These are phyloP conservation scores for Phytophthora constricta DNA, from an alignment of 352 stramenopile species.

Conservation along the genomic window DNA sequence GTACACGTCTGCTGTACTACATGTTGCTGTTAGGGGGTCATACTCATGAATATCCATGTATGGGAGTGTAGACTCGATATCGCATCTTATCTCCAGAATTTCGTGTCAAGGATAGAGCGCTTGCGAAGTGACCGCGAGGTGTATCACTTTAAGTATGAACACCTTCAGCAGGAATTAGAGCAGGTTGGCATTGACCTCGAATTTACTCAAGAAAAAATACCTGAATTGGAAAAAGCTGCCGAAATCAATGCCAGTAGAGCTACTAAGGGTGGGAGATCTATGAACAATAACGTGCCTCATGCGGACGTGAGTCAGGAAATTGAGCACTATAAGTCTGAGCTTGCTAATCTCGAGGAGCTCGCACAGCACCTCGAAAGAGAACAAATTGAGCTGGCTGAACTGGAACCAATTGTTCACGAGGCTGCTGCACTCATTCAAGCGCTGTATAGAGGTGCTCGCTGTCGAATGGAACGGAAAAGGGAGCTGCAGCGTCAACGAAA, in stretches of 20 bases:
- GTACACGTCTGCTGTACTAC: no score
- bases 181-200: constrained; percentile 31
- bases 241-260: constrained; percentile 10
- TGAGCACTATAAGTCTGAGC: constrained; percentile 38
- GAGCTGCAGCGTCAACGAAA: constrained; percentile 14
- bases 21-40: no score
- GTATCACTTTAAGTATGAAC: constrained; percentile 33
- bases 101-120: constrained; percentile 31
- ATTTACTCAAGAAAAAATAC: constrained; percentile 13
- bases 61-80: constrained; percentile 5
- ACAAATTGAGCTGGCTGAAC: constrained; percentile 17
- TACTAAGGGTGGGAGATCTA: not conserved
- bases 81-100: constrained; percentile 13
- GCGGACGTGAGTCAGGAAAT: constrained; percentile 44
- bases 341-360: constrained; percentile 29
- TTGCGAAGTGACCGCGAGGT: constrained; percentile 23
- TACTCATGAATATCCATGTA: not conserved
- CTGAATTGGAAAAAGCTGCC: constrained; percentile 19
- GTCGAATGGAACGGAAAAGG: constrained; percentile 13
- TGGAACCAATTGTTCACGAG: constrained; percentile 31
- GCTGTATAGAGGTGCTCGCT: constrained; percentile 27
- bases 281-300: constrained; percentile 28
- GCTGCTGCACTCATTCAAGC: constrained; percentile 48
- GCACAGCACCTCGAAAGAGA: constrained; percentile 13
- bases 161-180: constrained; percentile 17